Conservation (phyloP, 371 early-diverging fungal species). For the Capillidium heterosporum region DNA sequence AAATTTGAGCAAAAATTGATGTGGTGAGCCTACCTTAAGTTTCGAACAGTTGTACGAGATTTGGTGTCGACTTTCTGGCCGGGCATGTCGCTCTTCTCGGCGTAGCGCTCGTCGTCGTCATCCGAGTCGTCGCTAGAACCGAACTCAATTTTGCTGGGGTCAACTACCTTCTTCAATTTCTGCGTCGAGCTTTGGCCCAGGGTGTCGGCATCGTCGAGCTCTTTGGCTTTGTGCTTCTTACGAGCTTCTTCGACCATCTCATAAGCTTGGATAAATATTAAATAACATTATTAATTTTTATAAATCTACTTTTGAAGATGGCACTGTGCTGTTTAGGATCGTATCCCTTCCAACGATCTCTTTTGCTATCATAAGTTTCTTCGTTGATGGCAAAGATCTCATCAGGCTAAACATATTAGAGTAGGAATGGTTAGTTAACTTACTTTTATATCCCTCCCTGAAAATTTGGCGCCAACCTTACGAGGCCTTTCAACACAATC, state of each 20-base stretch:
- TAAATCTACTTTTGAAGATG: constrained; percentile 18
- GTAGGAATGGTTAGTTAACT: not conserved
- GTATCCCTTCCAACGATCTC: constrained; percentile 96
- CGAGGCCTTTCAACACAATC: constrained; percentile 92
- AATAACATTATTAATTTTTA: not conserved
- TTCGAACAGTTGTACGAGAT: constrained; percentile 84
- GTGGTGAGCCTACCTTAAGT: constrained; percentile 46
- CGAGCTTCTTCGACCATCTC: constrained; percentile 80
- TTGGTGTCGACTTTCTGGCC: constrained; percentile 83
- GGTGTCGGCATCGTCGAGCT: constrained; percentile 43
- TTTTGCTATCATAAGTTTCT: constrained; percentile 84
- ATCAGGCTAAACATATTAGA: constrained; percentile 27
- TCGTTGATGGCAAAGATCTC: constrained; percentile 63
- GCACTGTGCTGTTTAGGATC: constrained; percentile 69
- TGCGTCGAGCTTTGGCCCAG: constrained; percentile 7
- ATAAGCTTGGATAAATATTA: constrained; percentile 42
- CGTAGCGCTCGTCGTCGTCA: constrained; percentile 81
- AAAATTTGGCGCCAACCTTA: constrained; percentile 75
- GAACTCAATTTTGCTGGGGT: constrained; percentile 15
- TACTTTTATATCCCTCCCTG: constrained; percentile 54
- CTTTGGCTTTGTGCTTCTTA: constrained; percentile 55
- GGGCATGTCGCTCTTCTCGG: constrained; percentile 72
- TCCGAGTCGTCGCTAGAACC: constrained; percentile 49
- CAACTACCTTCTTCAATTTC: constrained; percentile 26
- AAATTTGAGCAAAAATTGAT: not conserved